A percentile compares a stretch with the other conserved stretches of the same genome.
phyloP scores from a whole-genome alignment of 1,284 basidiomycete genomes.

The Apiotrichum veenhuisii region DNA sequence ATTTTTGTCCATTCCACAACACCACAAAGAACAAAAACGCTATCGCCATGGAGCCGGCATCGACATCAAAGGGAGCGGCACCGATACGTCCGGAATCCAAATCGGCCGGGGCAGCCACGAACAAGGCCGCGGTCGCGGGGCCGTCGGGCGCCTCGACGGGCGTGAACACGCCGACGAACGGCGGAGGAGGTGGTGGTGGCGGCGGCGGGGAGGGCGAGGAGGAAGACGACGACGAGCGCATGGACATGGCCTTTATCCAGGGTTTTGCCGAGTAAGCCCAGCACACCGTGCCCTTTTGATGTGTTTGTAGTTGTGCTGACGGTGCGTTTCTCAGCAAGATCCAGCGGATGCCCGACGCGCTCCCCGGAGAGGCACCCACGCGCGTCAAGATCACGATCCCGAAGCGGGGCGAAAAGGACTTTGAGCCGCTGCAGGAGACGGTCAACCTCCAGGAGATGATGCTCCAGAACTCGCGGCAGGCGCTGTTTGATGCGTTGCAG shows the following conservation, averaged over 20 bases:
- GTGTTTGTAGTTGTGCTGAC: no score
- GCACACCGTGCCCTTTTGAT: no score
- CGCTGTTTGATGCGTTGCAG: conserved; percentile 77
- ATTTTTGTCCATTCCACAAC: no score
- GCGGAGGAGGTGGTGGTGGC: not conserved
- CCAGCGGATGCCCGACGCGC: conserved; percentile 34
- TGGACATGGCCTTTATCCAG: conserved; percentile 34
- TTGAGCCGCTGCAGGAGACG: conserved; percentile 68
- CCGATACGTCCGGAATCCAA: no score
- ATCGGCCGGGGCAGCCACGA: no score
- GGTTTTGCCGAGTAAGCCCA: conserved; percentile 40
- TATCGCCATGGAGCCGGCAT: no score
- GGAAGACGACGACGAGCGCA: conserved; percentile 31
- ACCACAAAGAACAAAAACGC: no score
- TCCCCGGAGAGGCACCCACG: conserved; percentile 11
- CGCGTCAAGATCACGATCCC: conserved; percentile 61
- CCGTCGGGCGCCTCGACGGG: no score
- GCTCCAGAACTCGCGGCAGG: conserved; percentile 73
- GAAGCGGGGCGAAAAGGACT: conserved; percentile 92
- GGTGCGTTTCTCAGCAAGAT: no score
- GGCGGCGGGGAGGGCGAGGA: conserved; percentile 18
- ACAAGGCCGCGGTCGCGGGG: no score
- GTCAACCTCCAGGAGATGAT: conserved; percentile 64
- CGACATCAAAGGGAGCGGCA: no score
- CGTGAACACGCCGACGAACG: no score